Percentiles rank a stretch among this genome's conserved stretches.
These are phyloP conservation scores for Colletotrichum navitas DNA, from an alignment of 2,329 filamentous ascomycete species.

Conservation along the genomic window DNA sequence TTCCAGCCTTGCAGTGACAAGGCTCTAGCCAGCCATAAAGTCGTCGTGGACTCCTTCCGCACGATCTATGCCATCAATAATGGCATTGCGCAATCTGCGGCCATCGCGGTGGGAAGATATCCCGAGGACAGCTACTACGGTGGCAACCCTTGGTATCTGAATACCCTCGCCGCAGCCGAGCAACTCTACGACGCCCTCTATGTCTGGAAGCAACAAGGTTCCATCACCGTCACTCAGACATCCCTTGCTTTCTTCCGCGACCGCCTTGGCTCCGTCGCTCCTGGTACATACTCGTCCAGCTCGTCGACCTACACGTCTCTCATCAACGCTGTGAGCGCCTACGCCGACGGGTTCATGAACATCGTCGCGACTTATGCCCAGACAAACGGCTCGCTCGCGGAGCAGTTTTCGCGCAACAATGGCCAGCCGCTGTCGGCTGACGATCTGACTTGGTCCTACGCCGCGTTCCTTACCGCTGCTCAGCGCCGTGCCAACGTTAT, in stretches of 20 bases:
- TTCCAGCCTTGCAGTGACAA: constrained; percentile 83
- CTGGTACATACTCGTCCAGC: constrained; percentile 71
- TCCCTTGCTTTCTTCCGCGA: constrained; percentile 81
- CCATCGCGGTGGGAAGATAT: constrained; percentile 75
- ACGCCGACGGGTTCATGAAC: constrained; percentile 72
- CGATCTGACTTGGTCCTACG: constrained; percentile 81
- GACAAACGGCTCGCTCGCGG: constrained; percentile 72
- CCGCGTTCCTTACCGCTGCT: constrained; percentile 74
- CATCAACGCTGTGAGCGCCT: constrained; percentile 66
- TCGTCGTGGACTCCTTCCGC: constrained; percentile 81
- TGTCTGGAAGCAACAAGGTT: constrained; percentile 74
- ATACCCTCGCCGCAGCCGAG: constrained; percentile 82
- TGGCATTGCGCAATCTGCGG: constrained; percentile 69
- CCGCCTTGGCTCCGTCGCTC: constrained; percentile 67
- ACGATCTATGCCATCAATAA: constrained; percentile 76
- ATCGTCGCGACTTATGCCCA: constrained; percentile 74
- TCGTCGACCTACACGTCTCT: constrained; percentile 66
- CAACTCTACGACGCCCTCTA: constrained; percentile 82
- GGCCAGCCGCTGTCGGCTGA: constrained; percentile 71
- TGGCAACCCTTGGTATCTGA: constrained; percentile 86
- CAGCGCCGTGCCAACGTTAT: constrained; percentile 67
- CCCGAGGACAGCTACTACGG: constrained; percentile 80
- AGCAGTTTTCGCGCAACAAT: constrained; percentile 71
- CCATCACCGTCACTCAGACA: constrained; percentile 72
- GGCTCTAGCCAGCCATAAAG: constrained; percentile 82